Base-by-base conservation (phyloP, 441 rosid genomes). In the Erodium texanum region DNA sequence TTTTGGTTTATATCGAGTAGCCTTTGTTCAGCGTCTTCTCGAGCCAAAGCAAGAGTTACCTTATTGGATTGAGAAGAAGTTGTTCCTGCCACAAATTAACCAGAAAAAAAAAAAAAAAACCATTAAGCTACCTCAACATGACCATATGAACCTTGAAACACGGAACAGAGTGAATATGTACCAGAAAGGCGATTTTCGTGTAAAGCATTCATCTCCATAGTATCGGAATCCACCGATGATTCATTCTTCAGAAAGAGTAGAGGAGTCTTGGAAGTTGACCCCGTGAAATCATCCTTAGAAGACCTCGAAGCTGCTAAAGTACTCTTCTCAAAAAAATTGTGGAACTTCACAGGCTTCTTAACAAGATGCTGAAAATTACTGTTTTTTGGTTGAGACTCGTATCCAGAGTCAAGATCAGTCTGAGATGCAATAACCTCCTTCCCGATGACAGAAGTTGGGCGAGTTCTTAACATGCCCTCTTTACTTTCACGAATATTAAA, bases 141-240 rank as follows among this genome's bases (percentile, higher is more conserved):
- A 32, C 9, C 20, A 3, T 24, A 18, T 52, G n/a, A n/a, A n/a
- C 64, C 34, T 74, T 23, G 19, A 59, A 59, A 22, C 10, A 23
- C 0, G n/a, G 24, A 20, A 10, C 63, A 59, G 10, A 59, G 63
- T 20, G 22, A 59, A 58, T 65, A 64, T 71, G 18, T 84, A 91
- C 99, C 91, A 7, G 77, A 77, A 66, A 71, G 73, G 66, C 71
- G 80, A 41, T 75, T 81, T 65, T 69, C 79, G 38, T 56, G 74
- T 62, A 81, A 72, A 66, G 70, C 70, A 83, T 86, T 89, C 80
- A 86, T 76, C 62, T 84, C 95, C 87, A 87, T 79, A 63, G 85
- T 81, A 22, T 82, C 78, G 64, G 96, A 87, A 67, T 89, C 96
- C 0, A 83, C 85, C 12, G 93, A 87, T 65, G 95, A 91, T 76